These are phyloP conservation scores for Silene conica DNA, from an alignment of 148 eudicot genomes.

Conservation along the genomic window DNA sequence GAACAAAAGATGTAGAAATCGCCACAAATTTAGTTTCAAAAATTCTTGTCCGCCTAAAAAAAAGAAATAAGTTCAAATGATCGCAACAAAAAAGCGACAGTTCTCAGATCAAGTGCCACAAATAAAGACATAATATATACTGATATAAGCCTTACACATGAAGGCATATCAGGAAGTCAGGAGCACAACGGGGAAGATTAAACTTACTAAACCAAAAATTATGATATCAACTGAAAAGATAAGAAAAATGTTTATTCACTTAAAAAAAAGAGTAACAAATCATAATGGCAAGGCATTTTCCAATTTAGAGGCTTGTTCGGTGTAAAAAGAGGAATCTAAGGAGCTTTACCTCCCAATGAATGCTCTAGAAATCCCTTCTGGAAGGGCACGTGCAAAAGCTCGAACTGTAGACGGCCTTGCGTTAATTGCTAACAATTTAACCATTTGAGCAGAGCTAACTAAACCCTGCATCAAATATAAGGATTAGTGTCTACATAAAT, in stretches of 20 bases:
- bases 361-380: constrained; percentile 81
- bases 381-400: constrained; percentile 75
- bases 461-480: constrained; percentile 54
- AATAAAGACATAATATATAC: neutral
- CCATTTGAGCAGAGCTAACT: constrained; percentile 94
- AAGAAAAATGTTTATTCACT: neutral
- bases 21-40: neutral
- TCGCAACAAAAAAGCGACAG: neutral
- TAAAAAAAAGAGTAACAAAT: neutral
- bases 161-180: too few species aligned
- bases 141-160: too few species aligned
- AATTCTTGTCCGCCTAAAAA: neutral
- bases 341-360: constrained; percentile 78
- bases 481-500: constrained; percentile 17
- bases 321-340: neutral
- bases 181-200: too few species aligned
- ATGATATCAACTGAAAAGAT: too few species aligned
- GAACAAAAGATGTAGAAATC: neutral
- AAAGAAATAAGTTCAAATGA: neutral
- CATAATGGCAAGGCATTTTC: neutral
- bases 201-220: too few species aligned
- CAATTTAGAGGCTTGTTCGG: neutral
- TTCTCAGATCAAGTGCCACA: neutral
- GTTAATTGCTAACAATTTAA: constrained; percentile 67
- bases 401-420: constrained; percentile 84